Conservation (phyloP, 257 asterid genomes). For the Pogostemon cablin region DNA sequence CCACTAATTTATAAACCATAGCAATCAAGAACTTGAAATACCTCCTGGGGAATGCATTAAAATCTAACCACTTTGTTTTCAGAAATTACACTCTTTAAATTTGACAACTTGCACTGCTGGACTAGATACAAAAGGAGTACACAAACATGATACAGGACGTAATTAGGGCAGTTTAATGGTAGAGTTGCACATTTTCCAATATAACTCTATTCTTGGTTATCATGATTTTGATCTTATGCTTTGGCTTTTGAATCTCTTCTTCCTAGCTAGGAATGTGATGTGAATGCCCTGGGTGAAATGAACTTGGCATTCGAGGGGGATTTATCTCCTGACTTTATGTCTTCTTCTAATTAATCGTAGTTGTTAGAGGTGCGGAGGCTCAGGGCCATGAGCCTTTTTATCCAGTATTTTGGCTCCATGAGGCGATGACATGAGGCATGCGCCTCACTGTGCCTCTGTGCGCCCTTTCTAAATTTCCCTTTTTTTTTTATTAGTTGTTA, state of each 20-base stretch:
- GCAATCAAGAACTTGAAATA: background rate
- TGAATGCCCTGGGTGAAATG: background rate
- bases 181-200: background rate
- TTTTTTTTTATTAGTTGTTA: no score
- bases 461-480: no score
- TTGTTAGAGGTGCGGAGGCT: no score
- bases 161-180: constrained; percentile 11
- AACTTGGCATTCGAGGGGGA: no score
- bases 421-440: no score
- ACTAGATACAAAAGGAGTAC: background rate
- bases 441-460: no score
- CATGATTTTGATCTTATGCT: background rate
- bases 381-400: no score
- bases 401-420: no score
- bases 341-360: no score
- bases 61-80: background rate
- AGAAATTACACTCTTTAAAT: background rate
- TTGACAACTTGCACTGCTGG: no score
- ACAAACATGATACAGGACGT: background rate
- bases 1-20: background rate
- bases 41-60: background rate
- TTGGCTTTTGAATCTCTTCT: constrained; percentile 10
- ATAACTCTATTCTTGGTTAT: background rate
- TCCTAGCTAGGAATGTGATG: background rate
- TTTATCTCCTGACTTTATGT: no score